Evolutionary conservation across 1,139 yeast genomes (phyloP).

Genomic region (Pichia cactophila): DNA sequence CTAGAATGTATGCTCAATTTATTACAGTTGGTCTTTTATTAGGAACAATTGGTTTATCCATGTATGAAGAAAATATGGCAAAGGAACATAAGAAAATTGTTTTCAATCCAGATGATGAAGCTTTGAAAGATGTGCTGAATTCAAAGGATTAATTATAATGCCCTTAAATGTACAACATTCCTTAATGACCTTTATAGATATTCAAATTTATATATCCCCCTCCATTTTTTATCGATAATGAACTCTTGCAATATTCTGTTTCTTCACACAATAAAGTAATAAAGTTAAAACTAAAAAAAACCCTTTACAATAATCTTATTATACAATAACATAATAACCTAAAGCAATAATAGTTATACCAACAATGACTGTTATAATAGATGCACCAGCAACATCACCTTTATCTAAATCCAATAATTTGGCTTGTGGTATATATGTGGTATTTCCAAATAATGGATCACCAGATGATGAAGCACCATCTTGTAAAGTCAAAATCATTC

Average conservation of each 20-base stretch:
- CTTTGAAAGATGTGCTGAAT: conserved; percentile 34
- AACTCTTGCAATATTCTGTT: too few relatives aligned
- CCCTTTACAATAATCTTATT: not conserved
- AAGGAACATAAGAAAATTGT: conserved; percentile 18
- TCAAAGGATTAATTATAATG: conserved; percentile 6
- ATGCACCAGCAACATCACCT: conserved; percentile 84
- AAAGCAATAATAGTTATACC: conserved; percentile 58
- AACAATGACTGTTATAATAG: conserved; percentile 70
- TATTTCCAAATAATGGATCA: conserved; percentile 53
- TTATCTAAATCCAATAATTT: conserved; percentile 38
- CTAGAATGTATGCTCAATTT: conserved; percentile 92
- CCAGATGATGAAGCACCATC: conserved; percentile 59
- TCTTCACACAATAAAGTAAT: not conserved
- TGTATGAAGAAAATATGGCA: conserved; percentile 50
- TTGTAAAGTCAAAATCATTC: conserved; percentile 49
- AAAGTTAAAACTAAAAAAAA: not conserved
- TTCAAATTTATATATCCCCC: too few relatives aligned
- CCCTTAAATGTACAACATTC: not conserved
- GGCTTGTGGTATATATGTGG: conserved; percentile 22
- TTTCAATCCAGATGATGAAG: conserved; percentile 28
- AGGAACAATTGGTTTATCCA: conserved; percentile 54
- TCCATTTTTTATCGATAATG: too few relatives aligned
- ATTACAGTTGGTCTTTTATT: conserved; percentile 58
- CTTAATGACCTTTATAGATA: not conserved
- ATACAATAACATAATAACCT: conserved; percentile 28